phyloP scores from a whole-genome alignment of 495 filamentous ascomycete genomes.

The Talaromyces thailandensis region DNA sequence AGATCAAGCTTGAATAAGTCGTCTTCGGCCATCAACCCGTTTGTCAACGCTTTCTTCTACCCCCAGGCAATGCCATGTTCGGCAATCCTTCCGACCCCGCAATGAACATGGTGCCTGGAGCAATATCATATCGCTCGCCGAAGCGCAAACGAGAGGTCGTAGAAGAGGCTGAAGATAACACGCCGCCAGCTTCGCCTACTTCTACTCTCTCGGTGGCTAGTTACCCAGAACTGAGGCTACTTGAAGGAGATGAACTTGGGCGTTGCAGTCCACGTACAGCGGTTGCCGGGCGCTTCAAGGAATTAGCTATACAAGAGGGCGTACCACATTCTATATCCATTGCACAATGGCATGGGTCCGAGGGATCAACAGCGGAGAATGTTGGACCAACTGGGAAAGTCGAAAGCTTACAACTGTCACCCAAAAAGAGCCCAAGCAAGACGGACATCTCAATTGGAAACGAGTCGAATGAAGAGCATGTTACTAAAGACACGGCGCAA shows the following conservation, averaged over 20 bases:
- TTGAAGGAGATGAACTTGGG: conserved; percentile 26
- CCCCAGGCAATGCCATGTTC: background rate
- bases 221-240: conserved; percentile 24
- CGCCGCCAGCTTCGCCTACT: conserved; percentile 27
- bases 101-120: conserved; percentile 23
- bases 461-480: background rate
- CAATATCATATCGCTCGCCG: conserved; percentile 24
- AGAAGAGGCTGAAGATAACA: conserved; percentile 22
- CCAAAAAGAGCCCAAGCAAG: background rate
- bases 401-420: background rate
- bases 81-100: conserved; percentile 2
- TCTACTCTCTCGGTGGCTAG: conserved; percentile 25
- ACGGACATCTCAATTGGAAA: background rate
- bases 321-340: background rate
- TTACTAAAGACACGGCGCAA: background rate
- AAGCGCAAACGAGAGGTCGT: conserved; percentile 34
- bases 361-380: no score
- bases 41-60: background rate
- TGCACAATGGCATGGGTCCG: background rate
- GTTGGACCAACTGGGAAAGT: background rate
- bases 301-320: conserved; percentile 46
- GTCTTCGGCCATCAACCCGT: background rate
- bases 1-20: background rate
- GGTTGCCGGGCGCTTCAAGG: conserved; percentile 56
- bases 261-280: conserved; percentile 51